Base-by-base conservation (phyloP, 2,329 filamentous ascomycete genomes). In the Pezicula rhizophila region DNA sequence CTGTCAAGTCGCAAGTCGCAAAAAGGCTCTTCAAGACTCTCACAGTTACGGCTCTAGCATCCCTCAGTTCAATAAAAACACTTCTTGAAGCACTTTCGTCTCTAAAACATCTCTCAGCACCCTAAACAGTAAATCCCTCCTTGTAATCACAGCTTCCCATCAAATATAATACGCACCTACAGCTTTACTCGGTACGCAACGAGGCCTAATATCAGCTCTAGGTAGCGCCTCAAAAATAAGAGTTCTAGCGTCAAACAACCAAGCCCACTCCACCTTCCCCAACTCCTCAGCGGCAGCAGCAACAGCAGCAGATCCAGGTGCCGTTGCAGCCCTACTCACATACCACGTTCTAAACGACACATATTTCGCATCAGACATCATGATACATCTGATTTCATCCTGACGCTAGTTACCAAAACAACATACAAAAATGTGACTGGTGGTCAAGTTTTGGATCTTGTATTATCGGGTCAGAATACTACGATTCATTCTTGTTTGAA, bases 221-320 rank as follows among this genome's bases (percentile, higher is more conserved):
- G 57, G 57, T 31, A 58, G 53, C 20, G 64, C 70, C 6, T 56
- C 57, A 10, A 78, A 82, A 58, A 69, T 83, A 51, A 83, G 80
- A n/a, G 69, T 66, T 42, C 57, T 66, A n/a, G 63, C 63, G 4
- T 64, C 64, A 4, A 59, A 47, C 47, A 62, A 66, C 31, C 57
- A 56, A 11, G 64, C 64, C 18, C 56, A 66, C 33, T 43, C 47
- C 20, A 51, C 54, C 26, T 57, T 64, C 26, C 67, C 70, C 8
- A 52, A 57, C 15, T 53, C 57, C 2, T 49, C 58, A 5, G 50
- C 57, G 2, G 59, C 51, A 11, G 41, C 42, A 4, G 52, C 52
- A 8, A 50, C 49, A 40, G 56, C 51, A 3, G 54, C 55, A 25
- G 60, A 75, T 54, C 60, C 64, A 28, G 62, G 62, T 12, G 45